Evolutionary conservation across 495 filamentous ascomycete species (phyloP).

Genomic region (Aspergillus bertholletiae): DNA sequence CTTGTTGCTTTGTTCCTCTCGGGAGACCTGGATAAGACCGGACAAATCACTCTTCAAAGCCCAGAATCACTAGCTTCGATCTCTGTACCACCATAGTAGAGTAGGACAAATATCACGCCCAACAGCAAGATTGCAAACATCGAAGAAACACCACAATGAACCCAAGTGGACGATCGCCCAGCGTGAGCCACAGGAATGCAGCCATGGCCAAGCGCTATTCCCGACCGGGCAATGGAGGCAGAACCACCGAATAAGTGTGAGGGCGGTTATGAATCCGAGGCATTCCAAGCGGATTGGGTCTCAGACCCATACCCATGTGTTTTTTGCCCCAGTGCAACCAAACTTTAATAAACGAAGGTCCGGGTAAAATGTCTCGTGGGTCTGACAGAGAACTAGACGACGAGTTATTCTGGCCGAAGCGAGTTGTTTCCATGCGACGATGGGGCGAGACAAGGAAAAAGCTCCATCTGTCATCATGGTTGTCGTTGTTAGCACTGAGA

Average conservation of each 20-base stretch:
- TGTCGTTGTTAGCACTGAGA: neutral
- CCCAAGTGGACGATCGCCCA: neutral
- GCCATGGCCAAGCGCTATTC: neutral
- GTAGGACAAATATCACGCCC: neutral
- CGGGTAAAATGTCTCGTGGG: neutral
- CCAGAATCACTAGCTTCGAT: neutral
- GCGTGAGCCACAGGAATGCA: too few species aligned
- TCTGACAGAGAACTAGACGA: too few species aligned
- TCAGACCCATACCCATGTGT: slow-evolving; percentile 16
- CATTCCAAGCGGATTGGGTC: neutral
- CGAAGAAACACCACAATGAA: neutral
- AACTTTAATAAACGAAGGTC: slow-evolving; percentile 20
- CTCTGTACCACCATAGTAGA: neutral
- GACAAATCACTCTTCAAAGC: neutral
- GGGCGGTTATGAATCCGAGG: neutral
- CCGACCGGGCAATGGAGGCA: neutral
- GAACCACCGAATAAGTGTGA: neutral
- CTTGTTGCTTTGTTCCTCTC: neutral
- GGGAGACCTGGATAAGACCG: neutral
- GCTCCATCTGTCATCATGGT: neutral
- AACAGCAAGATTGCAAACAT: neutral
- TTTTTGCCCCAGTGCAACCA: slow-evolving; percentile 9
- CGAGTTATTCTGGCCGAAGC: neutral
- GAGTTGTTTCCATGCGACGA: neutral
- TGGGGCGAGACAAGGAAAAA: neutral